These are phyloP conservation scores for Rhizopus stolonifer DNA, from an alignment of 371 early-diverging fungal genomes.

Conservation along the genomic window DNA sequence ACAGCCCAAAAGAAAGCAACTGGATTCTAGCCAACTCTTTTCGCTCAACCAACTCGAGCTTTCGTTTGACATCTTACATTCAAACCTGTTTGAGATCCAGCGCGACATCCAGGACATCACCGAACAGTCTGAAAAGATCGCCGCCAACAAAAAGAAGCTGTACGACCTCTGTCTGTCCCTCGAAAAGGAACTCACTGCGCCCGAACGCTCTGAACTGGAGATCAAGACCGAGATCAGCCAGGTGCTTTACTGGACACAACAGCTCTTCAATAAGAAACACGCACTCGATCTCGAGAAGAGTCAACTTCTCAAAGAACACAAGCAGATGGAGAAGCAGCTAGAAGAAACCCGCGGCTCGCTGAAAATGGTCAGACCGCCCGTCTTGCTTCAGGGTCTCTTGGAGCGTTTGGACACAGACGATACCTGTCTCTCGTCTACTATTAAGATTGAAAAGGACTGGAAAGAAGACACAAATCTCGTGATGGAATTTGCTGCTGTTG, in stretches of 20 bases:
- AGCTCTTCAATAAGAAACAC: constrained; percentile 36
- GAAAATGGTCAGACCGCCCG: constrained; percentile 50
- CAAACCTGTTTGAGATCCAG: constrained; percentile 59
- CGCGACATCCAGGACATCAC: constrained; percentile 53
- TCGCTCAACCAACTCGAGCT: constrained; percentile 57
- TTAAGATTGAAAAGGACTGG: constrained; percentile 48
- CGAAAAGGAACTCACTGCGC: constrained; percentile 25
- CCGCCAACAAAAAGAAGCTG: constrained; percentile 48
- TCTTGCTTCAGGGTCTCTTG: constrained; percentile 52
- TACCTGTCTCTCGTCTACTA: constrained; percentile 4
- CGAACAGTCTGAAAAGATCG: constrained; percentile 34
- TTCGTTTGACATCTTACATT: constrained; percentile 54
- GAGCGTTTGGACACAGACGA: constrained; percentile 53
- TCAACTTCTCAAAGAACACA: constrained; percentile 38
- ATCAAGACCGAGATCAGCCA: constrained; percentile 30
- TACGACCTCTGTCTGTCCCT: constrained; percentile 49
- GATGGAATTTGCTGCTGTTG: constrained; percentile 33
- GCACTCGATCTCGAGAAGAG: constrained; percentile 27
- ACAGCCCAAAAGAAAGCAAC: not conserved
- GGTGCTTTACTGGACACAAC: constrained; percentile 32
- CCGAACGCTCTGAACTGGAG: constrained; percentile 4
- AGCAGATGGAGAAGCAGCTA: constrained; percentile 31
- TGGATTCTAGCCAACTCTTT: constrained; percentile 1
- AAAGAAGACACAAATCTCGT: constrained; percentile 52
- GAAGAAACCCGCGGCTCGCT: constrained; percentile 38